Evolutionary conservation across 192 early-diverging fungal genomes (phyloP), one percentile per base, ranked within the genome.

Genomic region (Coemansia furcata): DNA sequence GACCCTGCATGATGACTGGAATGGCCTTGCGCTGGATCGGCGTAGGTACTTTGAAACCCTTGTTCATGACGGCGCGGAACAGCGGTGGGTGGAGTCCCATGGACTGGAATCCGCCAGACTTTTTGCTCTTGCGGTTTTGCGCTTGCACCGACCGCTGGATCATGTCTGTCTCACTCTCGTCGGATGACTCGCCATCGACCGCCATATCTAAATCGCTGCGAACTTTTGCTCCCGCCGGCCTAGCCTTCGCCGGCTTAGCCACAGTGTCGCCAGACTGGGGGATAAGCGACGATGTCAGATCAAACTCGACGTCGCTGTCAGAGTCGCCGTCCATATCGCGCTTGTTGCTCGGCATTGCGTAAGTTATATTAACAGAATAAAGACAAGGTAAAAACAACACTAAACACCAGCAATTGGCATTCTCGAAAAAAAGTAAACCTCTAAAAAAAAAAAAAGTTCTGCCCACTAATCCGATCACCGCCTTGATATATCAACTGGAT

Each of bases 21-120:
- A 99, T 97, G 33, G 93, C 85, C 76, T 93, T 93, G 58, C 97
- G 89, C 82, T 99, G 97, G 73, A 99, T 96, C 7, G 97, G 96
- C 21, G 97, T 99, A n/a, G 97, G 97, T 4, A 97, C 88, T 67
- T 97, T 96, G 83, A 94, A 99, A 6, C 97, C 97, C 68, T 94
- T 94, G 66, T 93, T 87, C n/a, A 90, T 67, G 69, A 98, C 86
- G 14, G 94, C 94, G 47, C 92, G 91, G 83, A 90, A 95, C 17
- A 96, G 79, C 33, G 87, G 85, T 58, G 89, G 88, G 35, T 91
- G 91, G 44, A 98, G 84, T 23, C 95, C 97, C 95, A 99, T 97
- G 6, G 94, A 94, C 77, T 98, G 95, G 79, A 99, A 99, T 29
- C 97, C 97, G 35, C 97, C 97, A 0, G 94, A 96, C 69, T 99